Evolutionary conservation across 73 alveolate species (phyloP).

Genomic region (Durusdinium trenchii): DNA sequence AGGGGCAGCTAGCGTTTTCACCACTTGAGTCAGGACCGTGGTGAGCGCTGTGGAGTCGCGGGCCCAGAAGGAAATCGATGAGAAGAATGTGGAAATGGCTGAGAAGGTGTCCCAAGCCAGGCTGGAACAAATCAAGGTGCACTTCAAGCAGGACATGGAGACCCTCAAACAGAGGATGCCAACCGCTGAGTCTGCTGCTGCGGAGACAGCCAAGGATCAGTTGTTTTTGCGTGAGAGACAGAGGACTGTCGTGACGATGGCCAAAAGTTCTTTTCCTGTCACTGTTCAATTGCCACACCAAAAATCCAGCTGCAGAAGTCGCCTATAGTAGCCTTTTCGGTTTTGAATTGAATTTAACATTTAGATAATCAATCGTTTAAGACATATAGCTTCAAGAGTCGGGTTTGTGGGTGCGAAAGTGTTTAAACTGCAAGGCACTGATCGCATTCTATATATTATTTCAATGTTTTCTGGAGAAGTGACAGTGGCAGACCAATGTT

Average conservation of each 20-base stretch:
- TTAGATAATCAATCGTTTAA: too few species aligned
- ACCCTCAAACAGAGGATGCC: not conserved
- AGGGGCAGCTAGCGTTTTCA: not conserved
- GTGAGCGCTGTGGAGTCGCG: not conserved
- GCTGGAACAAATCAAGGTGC: not conserved
- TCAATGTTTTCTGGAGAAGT: too few species aligned
- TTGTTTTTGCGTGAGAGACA: not conserved
- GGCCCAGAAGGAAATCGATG: not conserved
- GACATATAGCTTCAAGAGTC: too few species aligned
- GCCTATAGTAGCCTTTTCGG: too few species aligned
- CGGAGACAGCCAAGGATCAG: constrained; percentile 13
- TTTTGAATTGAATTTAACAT: too few species aligned
- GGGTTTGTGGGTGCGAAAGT: too few species aligned
- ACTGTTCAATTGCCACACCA: not conserved
- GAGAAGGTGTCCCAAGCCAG: not conserved
- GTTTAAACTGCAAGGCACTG: too few species aligned
- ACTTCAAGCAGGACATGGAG: not conserved
- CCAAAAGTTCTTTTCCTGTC: not conserved
- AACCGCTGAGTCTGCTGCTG: not conserved
- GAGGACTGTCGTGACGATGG: not conserved
- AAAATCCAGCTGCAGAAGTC: too few species aligned
- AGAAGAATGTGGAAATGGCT: not conserved
- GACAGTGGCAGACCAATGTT: too few species aligned
- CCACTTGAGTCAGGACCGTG: not conserved
- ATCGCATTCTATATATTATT: too few species aligned